Conservation (phyloP, 768 basidiomycete genomes). For the Porpolomopsis calyptriformis region DNA sequence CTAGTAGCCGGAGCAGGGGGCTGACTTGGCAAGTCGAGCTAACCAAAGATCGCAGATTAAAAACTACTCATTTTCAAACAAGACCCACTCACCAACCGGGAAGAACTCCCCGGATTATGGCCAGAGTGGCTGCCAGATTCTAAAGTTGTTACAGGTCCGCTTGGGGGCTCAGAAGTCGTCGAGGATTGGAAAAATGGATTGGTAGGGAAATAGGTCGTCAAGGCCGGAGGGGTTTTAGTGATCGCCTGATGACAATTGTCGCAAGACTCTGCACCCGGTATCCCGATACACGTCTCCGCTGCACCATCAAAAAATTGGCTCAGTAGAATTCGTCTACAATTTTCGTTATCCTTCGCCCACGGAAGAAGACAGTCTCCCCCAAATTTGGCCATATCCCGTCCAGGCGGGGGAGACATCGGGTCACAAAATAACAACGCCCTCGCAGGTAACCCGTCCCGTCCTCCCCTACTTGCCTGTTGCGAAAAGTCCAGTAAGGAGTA, state of each 20-base stretch:
- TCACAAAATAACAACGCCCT: not conserved
- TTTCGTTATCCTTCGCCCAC: not conserved
- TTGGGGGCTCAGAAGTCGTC: no score
- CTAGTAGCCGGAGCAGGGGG: no score
- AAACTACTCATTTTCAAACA: no score
- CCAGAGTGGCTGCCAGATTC: no score
- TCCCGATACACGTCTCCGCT: not conserved
- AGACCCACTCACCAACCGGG: no score
- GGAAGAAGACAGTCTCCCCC: not conserved
- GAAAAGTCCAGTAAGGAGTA: not conserved
- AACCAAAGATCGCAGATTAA: no score
- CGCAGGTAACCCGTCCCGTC: not conserved
- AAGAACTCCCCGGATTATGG: no score
- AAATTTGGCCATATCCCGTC: not conserved
- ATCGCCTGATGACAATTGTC: constrained; percentile 1
- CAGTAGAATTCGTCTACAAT: not conserved
- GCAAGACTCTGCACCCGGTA: not conserved
- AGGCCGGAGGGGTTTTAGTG: no score
- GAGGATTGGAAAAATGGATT: no score
- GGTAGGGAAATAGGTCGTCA: no score
- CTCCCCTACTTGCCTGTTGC: not conserved
- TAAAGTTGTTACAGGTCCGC: no score
- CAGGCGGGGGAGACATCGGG: not conserved
- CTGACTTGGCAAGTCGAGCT: no score
- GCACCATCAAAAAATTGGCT: not conserved